Evolutionary conservation across 2,329 filamentous ascomycete species (phyloP), one percentile per base, ranked within the genome.

Genomic region (Ophiostoma quercus): DNA sequence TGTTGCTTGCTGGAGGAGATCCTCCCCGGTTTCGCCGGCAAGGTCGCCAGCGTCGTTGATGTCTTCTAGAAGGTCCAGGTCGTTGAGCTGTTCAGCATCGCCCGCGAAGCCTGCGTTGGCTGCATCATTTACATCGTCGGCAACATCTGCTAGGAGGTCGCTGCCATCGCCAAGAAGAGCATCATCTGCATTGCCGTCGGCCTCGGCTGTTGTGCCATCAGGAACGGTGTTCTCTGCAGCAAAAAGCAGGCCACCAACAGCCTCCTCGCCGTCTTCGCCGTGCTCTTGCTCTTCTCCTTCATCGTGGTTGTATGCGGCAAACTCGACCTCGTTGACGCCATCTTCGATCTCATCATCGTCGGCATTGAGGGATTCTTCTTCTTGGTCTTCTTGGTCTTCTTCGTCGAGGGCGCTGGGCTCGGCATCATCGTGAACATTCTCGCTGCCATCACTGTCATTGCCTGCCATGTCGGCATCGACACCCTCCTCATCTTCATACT

Each of bases 311-410:
- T 66, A 66, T 29, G 71, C 51, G 47, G 16, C 32, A 66, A 70
- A 60, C 16, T 71, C 67, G 3, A 69, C 32, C 39, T 67, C 37
- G 70, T 63, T 67, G 3, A 63, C 69, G n/a, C 14, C 43, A 5
- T 71, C 72, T 22, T 71, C 71, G 3, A 66, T 70, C 32, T 72
- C 72, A 4, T 71, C 70, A 34, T 73, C 70, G 22, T 72, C 65
- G 22, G 34, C 65, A 12, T 66, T 41, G n/a, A 9, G 34, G 12
- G 65, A 41, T 8, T 66, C 37, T 22, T 68, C 14, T 68, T 62
- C 51, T 34, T 69, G 72, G 9, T 72, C 70, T 12, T 67, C 34
- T 12, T 70, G 70, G 3, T 70, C 68, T 25, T n/a, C 47, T 22
- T 39, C 60, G 14, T 67, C 66, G 32, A 14, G 32, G 3, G 34